A percentile compares a stretch with the other conserved stretches of the same genome.
Evolutionary conservation across 441 rosid genomes (phyloP).

Genomic region (Arabidopsis lyrata): DNA sequence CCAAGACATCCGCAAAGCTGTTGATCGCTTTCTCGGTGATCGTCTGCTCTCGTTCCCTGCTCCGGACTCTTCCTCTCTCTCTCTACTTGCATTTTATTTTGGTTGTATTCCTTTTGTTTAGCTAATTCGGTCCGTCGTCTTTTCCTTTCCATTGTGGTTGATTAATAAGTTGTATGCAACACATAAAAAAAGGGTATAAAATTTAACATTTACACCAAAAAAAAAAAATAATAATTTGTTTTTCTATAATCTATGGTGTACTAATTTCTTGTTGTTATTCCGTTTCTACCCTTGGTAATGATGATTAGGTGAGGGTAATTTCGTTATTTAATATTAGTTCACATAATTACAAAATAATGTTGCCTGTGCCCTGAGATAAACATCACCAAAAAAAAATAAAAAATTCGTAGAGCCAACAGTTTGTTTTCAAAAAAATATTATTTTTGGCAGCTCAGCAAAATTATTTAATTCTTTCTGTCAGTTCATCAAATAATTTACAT

Average conservation of each 20-base stretch:
- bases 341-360: constrained; percentile 34
- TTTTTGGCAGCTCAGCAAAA: constrained; percentile 41
- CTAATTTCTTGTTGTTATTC: not conserved
- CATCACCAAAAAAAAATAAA: constrained; percentile 19
- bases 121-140: no score
- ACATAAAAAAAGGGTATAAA: no score
- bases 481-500: constrained; percentile 34
- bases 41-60: no score
- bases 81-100: no score
- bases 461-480: constrained; percentile 40
- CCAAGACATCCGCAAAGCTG: no score
- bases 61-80: no score
- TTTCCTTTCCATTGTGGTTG: no score
- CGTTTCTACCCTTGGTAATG: constrained; percentile 23
- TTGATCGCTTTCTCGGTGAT: no score
- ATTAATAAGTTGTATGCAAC: no score
- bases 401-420: not conserved
- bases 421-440: constrained; percentile 30
- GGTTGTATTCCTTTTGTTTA: no score
- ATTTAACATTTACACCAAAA: no score
- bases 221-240: not conserved
- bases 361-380: constrained; percentile 35
- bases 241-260: no score
- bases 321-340: not conserved
- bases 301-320: constrained; percentile 37